Base-by-base conservation (phyloP, 139 green algal genomes). In the Raphidocelis subcapitata region DNA sequence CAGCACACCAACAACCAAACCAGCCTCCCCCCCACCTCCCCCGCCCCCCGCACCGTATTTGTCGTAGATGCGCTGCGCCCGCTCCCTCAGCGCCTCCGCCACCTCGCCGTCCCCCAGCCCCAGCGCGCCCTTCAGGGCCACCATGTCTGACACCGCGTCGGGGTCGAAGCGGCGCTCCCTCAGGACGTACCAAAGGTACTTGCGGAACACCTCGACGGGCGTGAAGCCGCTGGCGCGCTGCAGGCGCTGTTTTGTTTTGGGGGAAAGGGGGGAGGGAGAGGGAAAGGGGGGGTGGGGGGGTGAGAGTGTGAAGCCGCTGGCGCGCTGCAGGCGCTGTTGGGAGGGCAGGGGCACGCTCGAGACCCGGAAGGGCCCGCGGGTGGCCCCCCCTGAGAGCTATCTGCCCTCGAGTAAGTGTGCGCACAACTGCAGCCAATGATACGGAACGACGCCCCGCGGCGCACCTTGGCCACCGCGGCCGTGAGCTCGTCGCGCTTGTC, bases 171-270 rank as follows among this genome's bases (percentile, higher is more conserved):
- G 89, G 51, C 92, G 79, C 79, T 99, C 94, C 4, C 94, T 82
- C 47, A 99, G 83, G 72, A 96, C 57, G 83, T 92, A 99, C 89
- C 95, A 96, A 35, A 99, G 73, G 81, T 98, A 99, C 86, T 99
- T 99, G 55, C 96, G 83, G 82, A 98, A 97, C 37, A 98, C 76
- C 84, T 98, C 93, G 21, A 84, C 82, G 12, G 74, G n/a, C 5
- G 80, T 89, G 86, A 98, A 99, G 29, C 91, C 89, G 3, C 81
- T 87, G 46, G 68, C 49, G 31, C 71, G 51, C 23, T 74, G 57
- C 18, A 94, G 49, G 8, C 24, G 24, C 24, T 71, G 64, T n/a
- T n/a, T n/a, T n/a, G n/a, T n/a, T n/a, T n/a, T n/a, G n/a, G n/a
- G n/a, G n/a, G n/a, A n/a, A n/a, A n/a, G n/a, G n/a, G n/a, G 18